phyloP scores from a whole-genome alignment of 495 filamentous ascomycete genomes.

The Daldinia bambusicola region DNA sequence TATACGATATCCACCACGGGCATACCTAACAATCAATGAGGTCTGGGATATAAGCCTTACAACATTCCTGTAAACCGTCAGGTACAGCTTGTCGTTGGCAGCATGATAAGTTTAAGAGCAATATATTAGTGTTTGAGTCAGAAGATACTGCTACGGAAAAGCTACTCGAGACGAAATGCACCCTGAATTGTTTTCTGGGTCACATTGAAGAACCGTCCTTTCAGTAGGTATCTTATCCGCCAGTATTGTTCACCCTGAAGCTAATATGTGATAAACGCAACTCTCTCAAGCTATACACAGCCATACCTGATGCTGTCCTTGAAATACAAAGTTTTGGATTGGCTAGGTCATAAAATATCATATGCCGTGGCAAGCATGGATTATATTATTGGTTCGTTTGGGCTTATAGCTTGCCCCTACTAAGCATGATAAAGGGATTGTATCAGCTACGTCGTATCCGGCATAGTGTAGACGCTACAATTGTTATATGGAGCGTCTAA shows the following conservation, averaged over 20 bases:
- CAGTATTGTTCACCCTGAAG: background rate
- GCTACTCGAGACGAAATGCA: too few relatives aligned
- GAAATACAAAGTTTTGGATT: background rate
- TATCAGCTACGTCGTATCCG: background rate
- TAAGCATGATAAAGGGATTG: background rate
- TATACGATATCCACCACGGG: too few relatives aligned
- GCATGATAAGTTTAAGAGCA: too few relatives aligned
- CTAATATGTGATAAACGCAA: background rate
- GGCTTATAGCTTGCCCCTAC: background rate
- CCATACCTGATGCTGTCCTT: background rate
- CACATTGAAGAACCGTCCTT: background rate
- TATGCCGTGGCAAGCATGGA: background rate
- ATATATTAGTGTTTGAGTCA: too few relatives aligned
- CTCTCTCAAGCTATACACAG: background rate
- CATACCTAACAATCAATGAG: too few relatives aligned
- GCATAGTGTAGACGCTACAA: background rate
- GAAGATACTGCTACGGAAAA: too few relatives aligned
- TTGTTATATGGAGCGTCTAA: background rate
- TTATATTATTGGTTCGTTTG: background rate
- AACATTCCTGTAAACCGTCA: background rate
- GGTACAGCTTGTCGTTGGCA: too few relatives aligned
- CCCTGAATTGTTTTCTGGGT: background rate
- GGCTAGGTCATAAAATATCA: background rate
- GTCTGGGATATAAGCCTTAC: background rate
- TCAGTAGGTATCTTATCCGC: background rate